These are phyloP conservation scores for Gonapodya sp. DNA, from an alignment of 192 early-diverging fungal genomes.

Conservation along the genomic window DNA sequence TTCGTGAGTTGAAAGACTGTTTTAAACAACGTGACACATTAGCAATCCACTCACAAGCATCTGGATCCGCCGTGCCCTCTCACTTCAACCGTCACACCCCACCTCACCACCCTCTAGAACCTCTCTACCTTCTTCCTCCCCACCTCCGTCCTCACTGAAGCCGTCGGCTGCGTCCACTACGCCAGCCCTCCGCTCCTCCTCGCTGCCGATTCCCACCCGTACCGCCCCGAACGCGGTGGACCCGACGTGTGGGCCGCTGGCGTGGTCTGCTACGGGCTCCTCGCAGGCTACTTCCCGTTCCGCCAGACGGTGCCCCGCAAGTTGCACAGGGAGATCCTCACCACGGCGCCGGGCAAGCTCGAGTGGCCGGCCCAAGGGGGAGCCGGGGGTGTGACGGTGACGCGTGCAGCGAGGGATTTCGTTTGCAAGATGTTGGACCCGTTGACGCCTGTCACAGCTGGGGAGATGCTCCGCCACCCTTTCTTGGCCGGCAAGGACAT, in stretches of 20 bases:
- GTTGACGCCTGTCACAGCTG: not conserved
- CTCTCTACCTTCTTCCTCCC: slow-evolving; percentile 9
- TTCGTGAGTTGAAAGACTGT: not conserved
- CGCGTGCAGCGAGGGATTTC: not conserved
- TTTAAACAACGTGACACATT: no score
- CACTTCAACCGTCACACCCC: not conserved
- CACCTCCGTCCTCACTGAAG: not conserved
- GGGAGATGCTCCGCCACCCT: slow-evolving; percentile 3
- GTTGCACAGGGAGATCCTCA: not conserved
- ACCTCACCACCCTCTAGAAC: not conserved
- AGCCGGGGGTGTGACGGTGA: no score
- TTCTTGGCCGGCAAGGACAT: not conserved
- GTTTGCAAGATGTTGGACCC: slow-evolving; percentile 2
- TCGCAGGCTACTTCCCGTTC: slow-evolving; percentile 7
- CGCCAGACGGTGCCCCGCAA: not conserved
- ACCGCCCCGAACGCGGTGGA: not conserved
- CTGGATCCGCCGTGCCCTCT: no score
- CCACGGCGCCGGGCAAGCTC: not conserved
- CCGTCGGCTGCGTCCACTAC: slow-evolving; percentile 12
- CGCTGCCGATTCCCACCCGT: not conserved
- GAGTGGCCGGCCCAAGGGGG: not conserved
- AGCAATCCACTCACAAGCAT: no score
- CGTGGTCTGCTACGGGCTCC: not conserved
- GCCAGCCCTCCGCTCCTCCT: slow-evolving; percentile 3
- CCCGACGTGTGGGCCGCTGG: slow-evolving; percentile 1